Evolutionary conservation across 148 eudicot genomes (phyloP), one percentile per base, ranked within the genome.

Genomic region (Rhododendron ferrugineum): DNA sequence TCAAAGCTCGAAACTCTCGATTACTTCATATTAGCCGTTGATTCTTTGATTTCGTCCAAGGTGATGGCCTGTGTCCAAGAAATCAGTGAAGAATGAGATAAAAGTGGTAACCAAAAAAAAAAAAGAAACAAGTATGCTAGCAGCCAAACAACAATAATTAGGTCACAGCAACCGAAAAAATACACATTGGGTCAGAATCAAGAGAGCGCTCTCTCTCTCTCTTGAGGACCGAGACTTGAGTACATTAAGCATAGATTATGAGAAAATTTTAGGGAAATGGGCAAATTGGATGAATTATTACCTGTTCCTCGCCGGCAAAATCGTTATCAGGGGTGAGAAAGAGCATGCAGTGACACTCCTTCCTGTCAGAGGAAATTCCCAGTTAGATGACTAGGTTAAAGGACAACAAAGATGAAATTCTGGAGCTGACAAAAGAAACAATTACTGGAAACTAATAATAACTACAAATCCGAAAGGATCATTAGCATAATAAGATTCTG

Each of bases 311-410:
- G 83, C 99, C 99, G 79, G 97, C 98, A 88, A 95, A 96, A 88
- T 96, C 99, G 87, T 96, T 96, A 42, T 96, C 99, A 58, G 97
- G 90, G 78, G 99, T 95, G 79, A 96, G 97, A 88, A 96, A 96
- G 83, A 96, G 96, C 99, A 96, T 96, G 91, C 99, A 96, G 90
- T 96, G 99, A 85, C 99, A 96, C 86, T 95, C 98, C 90, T 96
- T 95, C 93, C 99, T 96, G 95, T 82, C 87, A 92, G 52, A 42
- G 83, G 76, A 87, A 73, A 16, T 52, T 37, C n/a, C 68, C 52
- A 82, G 66, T 84, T 40, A 81, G 60, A 13, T 46, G 26, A 81
- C 79, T 50, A 30, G 80, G 47, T 15, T 3, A 50, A 84, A 84
- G 73, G 44, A 11, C 11, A 6, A 52, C 13, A 15, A 34, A 18